Evolutionary conservation across 768 basidiomycete species (phyloP), one percentile per base, ranked within the genome.

Genomic region (Fomitopsis pulvina): DNA sequence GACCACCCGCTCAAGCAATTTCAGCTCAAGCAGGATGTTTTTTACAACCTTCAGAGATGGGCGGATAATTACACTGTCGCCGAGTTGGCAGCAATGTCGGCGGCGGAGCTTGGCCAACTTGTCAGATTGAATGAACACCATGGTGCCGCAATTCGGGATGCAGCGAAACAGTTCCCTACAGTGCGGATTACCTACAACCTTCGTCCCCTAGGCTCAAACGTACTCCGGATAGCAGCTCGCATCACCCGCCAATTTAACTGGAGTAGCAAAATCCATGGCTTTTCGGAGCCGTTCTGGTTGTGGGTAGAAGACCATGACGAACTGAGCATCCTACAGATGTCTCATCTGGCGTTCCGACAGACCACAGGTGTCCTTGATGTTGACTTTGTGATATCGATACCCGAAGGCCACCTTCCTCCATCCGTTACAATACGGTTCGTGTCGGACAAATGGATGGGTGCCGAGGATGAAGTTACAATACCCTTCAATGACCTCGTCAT

Each of bases 361-460:
- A 73, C 76, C 16, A 88, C 86, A 1, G 68, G 75, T 0, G 42
- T 60, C 3, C 53, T 93, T 28, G 72, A 83, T 30, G 68, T 85
- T 27, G 83, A 90, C 45, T 98, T 98, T 60, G 71, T 90, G 41
- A 81, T 98, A 47, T 80, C 92, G 0, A 75, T 96, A 40, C 72
- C 80, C 6, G 68, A 72, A 24, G 74, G 76, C 22, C 68, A 71
- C 34, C 71, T 76, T 3, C 87, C 89, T 0, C 68, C 82, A 2
- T 80, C 73, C 2, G 69, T 97, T 20, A 85, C 78, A 5, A 75
- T 96, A 48, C 81, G 89, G 16, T 84, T 81, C 30, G 78, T 90
- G 40, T 97, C 92, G 6, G 94, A 97, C 66, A 77, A 80, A 52
- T 99, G 96, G 96, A 73, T 96, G 56, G 92, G 92, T 2, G 87